Conservation (phyloP, 805 yeast genomes). For the Myxozyma kluyveri region DNA sequence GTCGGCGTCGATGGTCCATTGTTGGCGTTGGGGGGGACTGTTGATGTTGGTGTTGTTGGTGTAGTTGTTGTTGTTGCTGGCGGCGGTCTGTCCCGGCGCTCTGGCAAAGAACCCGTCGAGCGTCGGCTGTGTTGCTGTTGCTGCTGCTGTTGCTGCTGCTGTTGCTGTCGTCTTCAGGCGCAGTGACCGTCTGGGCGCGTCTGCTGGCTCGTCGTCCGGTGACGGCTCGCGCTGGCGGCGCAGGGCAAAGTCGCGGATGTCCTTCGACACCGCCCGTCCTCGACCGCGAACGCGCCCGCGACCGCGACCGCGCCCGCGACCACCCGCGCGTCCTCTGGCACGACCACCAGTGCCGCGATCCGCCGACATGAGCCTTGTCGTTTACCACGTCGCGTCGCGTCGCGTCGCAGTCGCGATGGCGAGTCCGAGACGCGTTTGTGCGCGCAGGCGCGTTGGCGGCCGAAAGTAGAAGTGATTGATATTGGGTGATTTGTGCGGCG, state of each 20-base stretch:
- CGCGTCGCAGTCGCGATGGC: too few species aligned
- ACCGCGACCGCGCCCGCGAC: not conserved
- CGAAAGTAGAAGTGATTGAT: too few species aligned
- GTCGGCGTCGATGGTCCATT: not conserved
- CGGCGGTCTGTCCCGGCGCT: not conserved
- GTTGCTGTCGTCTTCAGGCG: not conserved
- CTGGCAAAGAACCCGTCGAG: not conserved
- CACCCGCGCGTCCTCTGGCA: not conserved
- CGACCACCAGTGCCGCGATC: not conserved
- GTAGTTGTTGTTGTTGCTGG: not conserved
- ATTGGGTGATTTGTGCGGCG: too few species aligned
- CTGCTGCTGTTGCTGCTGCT: not conserved
- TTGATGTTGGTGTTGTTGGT: not conserved
- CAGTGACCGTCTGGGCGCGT: too few species aligned
- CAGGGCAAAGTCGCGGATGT: not conserved
- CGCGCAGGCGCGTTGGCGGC: not conserved
- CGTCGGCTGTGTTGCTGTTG: not conserved
- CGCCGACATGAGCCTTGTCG: too few species aligned
- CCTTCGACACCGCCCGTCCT: not conserved
- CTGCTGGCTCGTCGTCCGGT: too few species aligned
- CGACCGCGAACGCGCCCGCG: not conserved
- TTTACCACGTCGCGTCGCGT: too few species aligned
- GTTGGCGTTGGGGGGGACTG: not conserved
- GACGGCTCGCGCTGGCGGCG: too few species aligned
- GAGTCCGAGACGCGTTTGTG: not conserved